Base-by-base conservation (phyloP, 148 eudicot species). In the Camellia sinensis region DNA sequence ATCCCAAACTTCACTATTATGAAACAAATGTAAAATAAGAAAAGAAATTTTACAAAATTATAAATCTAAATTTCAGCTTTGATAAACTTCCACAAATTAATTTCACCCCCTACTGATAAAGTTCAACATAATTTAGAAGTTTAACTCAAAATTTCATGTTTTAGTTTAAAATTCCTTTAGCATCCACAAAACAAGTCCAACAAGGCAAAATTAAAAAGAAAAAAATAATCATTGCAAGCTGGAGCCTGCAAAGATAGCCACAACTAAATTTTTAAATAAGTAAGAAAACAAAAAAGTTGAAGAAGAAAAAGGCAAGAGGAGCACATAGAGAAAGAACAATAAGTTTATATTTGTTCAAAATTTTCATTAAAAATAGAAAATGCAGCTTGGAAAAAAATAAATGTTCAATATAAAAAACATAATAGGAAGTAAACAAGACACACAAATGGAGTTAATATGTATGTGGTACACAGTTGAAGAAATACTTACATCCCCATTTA, bases 401-500 rank as follows among this genome's bases (percentile, higher is more conserved):
- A 17, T 19, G 1, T 19, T 22, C 40, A 19, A 5, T 29, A 19
- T 56, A 8, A 3, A 29, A 46, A 3, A 74, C 50, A 74, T 12
- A 2, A 13, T 41, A 43, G 15, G 41, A 65, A 64, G 41, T 14
- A 45, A 65, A 44, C 22, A 29, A 46, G 43, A 75, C 53, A 52
- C 65, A 19, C 60, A 41, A 52, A 29, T 9, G 19, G 60, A 80
- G 13, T n/a, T n/a, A 13, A 54, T 4, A 52, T 22, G 45, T 18
- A 29, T n/a, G n/a, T 50, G 62, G 72, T 21, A 67, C 22, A 60
- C 13, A 19, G 66, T 60, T 6, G 64, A 68, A 70, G 43, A 22
- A n/a, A 70, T 19, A 80, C 88, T 85, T 85, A 97, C 99, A 81
- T 92, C 88, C 72, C 92, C 93, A 86, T 97, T 97, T 65, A 94